Evolutionary conservation across 1,284 basidiomycete genomes (phyloP), one percentile per base, ranked within the genome.

Genomic region (Coniferiporia sulphurascens): DNA sequence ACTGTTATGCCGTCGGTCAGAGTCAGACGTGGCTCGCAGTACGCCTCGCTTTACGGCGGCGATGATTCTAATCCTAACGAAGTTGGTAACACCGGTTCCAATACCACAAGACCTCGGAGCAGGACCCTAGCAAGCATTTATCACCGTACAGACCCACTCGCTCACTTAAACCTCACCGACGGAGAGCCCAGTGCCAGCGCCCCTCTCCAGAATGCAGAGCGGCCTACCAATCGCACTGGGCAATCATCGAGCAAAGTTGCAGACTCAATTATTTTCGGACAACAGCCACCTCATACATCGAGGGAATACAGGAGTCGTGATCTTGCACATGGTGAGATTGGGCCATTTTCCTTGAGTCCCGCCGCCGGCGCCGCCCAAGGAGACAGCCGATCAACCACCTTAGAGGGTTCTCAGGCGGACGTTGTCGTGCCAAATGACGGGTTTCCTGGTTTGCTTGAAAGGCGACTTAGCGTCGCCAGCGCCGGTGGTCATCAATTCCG

Each of bases 1-100:
- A 38, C n/a, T n/a, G n/a, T n/a, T 32, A 83, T 84, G 82, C 82
- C 83, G 36, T 85, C 83, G 50, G 78, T 86, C 50, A 75, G 82
- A 65, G 75, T 86, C 35, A 77, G 73, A 66, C 72, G 77, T 32
- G 74, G 75, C 57, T 59, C 63, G 15, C 58, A 67, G 2, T 82
- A 82, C 66, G 70, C 74, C 17, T 71, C 70, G 44, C 70, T 81
- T 41, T 15, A 15, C 41, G 64, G 13, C n/a, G 61, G 58, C 22
- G 61, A 71, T 48, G 75, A 77, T 3, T 3, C 2, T 52, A 49
- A 53, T 36, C 43, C 38, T 51, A 10, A 54, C 52, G 59, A 55
- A 46, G 51, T 19, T 27, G 27, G 32, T 49, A 56, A 41, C 27
- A 27, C 27, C 5, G 27, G 22, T 7, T 13, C 44, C 44, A 7